Base-by-base conservation (phyloP, 1,139 yeast genomes). In the Wickerhamomyces sp. region DNA sequence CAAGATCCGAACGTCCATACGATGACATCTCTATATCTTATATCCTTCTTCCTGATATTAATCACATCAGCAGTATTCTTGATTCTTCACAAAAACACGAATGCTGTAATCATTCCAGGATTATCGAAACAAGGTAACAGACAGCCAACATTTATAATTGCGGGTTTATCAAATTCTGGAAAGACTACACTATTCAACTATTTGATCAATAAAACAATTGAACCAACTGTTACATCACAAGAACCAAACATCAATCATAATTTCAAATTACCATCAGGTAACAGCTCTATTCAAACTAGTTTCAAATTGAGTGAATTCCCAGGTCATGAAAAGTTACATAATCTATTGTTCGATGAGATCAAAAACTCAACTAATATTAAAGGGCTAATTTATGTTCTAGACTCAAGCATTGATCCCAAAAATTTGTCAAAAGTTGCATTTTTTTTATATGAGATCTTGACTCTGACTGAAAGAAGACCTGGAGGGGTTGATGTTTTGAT, bases 261-360 rank as follows among this genome's bases (percentile, higher is more conserved):
- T 14, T 62, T 68, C 45, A 51, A 59, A 43, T 53, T 75, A 27
- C 76, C 77, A 9, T 61, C 66, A 18, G 23, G 23, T 14, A 48
- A 60, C 39, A 48, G 65, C 30, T 41, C 53, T 35, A 43, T 61
- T 42, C 44, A 56, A 45, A 44, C 60, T 39, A 42, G 59, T 43
- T 73, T 68, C 64, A 73, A 74, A 54, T 62, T 90, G 40, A 73
- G 84, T 42, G 98, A 91, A 60, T 81, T 82, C 55, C 98, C 98
- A 3, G 97, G 97, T 8, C 93, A 86, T 64, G 68, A 78, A 47
- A 90, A 89, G 62, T 77, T 90, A 54, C 78, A 77, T 49, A 75
- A 75, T 40, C 67, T 76, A 42, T 60, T 72, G 14, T 69, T 73
- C 27, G 75, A 75, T 41, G 67, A 71, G 36, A 69, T 80, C 29